phyloP scores from a whole-genome alignment of 179 eudicot species.

The Silene vulgaris region DNA sequence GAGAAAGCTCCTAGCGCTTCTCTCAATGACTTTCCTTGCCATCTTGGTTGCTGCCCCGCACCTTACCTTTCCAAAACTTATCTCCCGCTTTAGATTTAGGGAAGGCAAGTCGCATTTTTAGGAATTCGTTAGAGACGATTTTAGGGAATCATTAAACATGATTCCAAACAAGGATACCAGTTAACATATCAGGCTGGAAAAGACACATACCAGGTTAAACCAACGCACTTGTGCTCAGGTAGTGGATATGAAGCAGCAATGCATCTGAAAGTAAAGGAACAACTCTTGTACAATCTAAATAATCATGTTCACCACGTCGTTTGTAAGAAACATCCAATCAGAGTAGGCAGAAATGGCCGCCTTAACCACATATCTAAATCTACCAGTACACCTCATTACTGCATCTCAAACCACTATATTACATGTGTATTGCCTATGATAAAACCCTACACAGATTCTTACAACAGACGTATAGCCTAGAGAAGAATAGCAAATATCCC shows the following conservation, averaged over 20 bases:
- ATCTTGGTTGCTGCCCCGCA: no score
- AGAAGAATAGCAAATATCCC: constrained; percentile 18
- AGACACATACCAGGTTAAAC: background rate
- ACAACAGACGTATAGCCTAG: background rate
- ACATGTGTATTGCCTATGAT: background rate
- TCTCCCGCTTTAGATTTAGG: no score
- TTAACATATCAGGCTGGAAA: background rate
- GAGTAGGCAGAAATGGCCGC: background rate
- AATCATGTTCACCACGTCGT: no score
- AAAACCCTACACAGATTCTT: background rate
- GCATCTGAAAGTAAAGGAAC: background rate
- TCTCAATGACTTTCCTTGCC: no score
- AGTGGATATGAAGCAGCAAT: background rate
- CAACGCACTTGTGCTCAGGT: background rate
- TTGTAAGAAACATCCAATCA: no score
- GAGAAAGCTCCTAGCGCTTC: no score
- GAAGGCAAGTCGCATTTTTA: no score
- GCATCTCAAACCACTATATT: background rate
- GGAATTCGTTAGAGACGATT: no score
- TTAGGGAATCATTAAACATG: no score
- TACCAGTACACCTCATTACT: constrained; percentile 4
- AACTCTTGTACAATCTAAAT: no score
- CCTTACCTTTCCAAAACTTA: no score
- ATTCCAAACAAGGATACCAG: no score
- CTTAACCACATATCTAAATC: background rate